These are phyloP conservation scores for Erysiphe pulchra DNA, from an alignment of 2,329 filamentous ascomycete genomes.

Conservation along the genomic window DNA sequence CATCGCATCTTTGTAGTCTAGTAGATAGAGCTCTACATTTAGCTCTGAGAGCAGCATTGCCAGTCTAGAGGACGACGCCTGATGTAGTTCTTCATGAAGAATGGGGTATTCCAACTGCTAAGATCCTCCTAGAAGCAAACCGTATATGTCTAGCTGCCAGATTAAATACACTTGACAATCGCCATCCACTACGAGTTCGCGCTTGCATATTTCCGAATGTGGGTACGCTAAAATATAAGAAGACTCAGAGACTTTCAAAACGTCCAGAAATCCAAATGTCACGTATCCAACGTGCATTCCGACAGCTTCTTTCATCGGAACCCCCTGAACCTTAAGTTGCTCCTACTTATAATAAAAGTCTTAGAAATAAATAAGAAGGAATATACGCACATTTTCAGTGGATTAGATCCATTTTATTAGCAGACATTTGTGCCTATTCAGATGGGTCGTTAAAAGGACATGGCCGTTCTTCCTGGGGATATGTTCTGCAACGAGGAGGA, in stretches of 20 bases:
- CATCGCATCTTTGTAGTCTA: too few species aligned
- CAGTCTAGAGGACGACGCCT: too few species aligned
- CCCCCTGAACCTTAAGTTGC: background rate
- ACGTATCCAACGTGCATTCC: too few species aligned
- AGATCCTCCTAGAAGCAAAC: background rate
- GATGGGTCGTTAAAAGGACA: too few species aligned
- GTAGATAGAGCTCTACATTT: too few species aligned
- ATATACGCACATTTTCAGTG: background rate
- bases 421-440: background rate
- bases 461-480: too few species aligned
- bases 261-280: background rate
- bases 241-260: background rate
- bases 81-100: too few species aligned
- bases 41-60: too few species aligned
- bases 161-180: background rate
- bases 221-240: background rate
- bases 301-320: background rate
- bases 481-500: too few species aligned
- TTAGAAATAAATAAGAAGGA: background rate
- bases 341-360: background rate
- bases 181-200: too few species aligned
- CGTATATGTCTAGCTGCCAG: background rate
- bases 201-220: background rate
- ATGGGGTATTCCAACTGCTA: too few species aligned
- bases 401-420: background rate